Percentiles rank a stretch among this genome's conserved stretches.
phyloP scores from a whole-genome alignment of 345 rosid genomes.

The Firmiana major region DNA sequence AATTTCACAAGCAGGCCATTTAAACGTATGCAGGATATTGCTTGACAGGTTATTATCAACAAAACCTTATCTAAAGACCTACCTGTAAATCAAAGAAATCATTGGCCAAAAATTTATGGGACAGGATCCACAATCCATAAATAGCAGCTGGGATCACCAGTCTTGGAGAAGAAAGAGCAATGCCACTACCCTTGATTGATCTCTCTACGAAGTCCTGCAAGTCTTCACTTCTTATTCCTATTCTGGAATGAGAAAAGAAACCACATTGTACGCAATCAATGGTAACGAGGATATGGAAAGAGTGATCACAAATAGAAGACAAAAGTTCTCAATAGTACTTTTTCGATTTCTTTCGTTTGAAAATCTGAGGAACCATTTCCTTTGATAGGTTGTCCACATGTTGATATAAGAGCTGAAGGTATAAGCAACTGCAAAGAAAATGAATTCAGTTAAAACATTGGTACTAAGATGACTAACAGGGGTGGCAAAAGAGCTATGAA shows the following conservation, averaged over 20 bases:
- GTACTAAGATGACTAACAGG: constrained; percentile 2
- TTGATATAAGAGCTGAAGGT: constrained; percentile 80
- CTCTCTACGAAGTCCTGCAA: constrained; percentile 59
- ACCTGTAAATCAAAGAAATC: constrained; percentile 89
- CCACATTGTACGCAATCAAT: not conserved
- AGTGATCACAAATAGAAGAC: constrained; percentile 7
- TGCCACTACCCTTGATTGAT: constrained; percentile 57
- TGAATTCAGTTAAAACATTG: constrained; percentile 24
- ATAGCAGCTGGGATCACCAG: constrained; percentile 76
- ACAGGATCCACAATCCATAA: constrained; percentile 73
- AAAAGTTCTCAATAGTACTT: constrained; percentile 37
- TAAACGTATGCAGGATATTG: not conserved
- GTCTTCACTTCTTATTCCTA: constrained; percentile 85
- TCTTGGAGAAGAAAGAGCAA: constrained; percentile 91
- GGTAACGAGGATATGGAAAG: not conserved
- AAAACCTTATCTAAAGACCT: not conserved
- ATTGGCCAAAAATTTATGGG: constrained; percentile 51
- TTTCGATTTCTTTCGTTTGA: constrained; percentile 59
- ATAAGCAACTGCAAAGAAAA: constrained; percentile 76
- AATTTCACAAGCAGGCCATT: no score
- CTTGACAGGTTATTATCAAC: not conserved
- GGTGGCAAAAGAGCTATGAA: not conserved
- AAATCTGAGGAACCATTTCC: constrained; percentile 71
- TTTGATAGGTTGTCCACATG: constrained; percentile 67
- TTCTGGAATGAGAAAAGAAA: constrained; percentile 36